These are phyloP conservation scores for Scedosporium apiospermum DNA, from an alignment of 2,329 filamentous ascomycete species.

Conservation along the genomic window DNA sequence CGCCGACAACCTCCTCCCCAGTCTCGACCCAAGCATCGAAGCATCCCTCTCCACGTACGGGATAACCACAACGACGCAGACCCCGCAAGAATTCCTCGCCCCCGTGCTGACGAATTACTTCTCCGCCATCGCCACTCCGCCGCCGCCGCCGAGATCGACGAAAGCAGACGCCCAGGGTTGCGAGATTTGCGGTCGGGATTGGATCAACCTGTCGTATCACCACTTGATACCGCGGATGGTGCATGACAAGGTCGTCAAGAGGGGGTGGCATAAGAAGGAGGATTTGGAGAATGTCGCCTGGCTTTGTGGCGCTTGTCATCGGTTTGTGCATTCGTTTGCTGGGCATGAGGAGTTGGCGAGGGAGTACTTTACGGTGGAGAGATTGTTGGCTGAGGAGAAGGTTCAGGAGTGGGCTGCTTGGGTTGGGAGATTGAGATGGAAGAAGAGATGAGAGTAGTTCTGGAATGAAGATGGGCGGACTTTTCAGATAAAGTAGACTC, in stretches of 20 bases:
- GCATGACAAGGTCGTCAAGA: constrained; percentile 35
- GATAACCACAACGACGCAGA: constrained; percentile 18
- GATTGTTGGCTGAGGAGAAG: constrained; percentile 1
- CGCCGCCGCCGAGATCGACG: constrained; percentile 35
- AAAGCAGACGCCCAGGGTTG: constrained; percentile 39
- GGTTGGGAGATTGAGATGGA: constrained; percentile 2
- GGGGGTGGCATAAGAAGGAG: constrained; percentile 45
- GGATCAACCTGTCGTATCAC: constrained; percentile 51
- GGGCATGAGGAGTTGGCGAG: constrained; percentile 1
- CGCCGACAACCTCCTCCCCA: constrained; percentile 32
- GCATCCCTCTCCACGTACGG: constrained; percentile 15
- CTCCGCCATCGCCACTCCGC: constrained; percentile 35
- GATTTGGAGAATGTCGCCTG: constrained; percentile 11
- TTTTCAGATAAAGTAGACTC: background rate
- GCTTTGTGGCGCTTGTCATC: background rate
- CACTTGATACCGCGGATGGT: constrained; percentile 39
- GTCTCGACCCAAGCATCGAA: constrained; percentile 21
- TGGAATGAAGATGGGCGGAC: background rate
- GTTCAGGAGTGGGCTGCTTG: background rate
- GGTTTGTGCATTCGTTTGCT: constrained; percentile 1
- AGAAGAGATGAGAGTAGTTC: background rate
- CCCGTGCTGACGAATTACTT: constrained; percentile 54
- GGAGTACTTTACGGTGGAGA: constrained; percentile 1
- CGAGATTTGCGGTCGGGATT: constrained; percentile 34
- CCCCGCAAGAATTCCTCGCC: constrained; percentile 46